Percentiles rank a stretch among this genome's conserved stretches.
Conservation (phyloP, 805 yeast genomes). For the Saturnispora sanitii region DNA sequence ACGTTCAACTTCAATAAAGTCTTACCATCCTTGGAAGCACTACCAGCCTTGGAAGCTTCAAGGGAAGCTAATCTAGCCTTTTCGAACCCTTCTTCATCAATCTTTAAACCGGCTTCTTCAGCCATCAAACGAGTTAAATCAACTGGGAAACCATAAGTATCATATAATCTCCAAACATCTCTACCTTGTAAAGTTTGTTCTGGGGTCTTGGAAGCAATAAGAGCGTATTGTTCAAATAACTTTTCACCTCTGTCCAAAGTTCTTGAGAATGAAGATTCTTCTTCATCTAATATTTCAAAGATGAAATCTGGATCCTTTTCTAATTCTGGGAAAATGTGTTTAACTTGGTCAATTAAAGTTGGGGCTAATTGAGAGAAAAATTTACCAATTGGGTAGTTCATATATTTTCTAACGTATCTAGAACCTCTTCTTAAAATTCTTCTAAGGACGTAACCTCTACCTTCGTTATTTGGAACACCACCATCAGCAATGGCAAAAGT, state of each 20-base stretch:
- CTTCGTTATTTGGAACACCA: conserved; percentile 98
- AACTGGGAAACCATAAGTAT: conserved; percentile 98
- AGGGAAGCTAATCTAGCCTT: conserved; percentile 79
- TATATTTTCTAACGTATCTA: conserved; percentile 90
- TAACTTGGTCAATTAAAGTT: conserved; percentile 80
- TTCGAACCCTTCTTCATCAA: conserved; percentile 89
- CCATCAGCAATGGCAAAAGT: conserved; percentile 97
- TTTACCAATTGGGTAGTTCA: conserved; percentile 90
- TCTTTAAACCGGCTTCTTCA: conserved; percentile 88
- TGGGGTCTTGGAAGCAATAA: conserved; percentile 64
- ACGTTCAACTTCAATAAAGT: conserved; percentile 76
- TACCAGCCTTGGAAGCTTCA: conserved; percentile 91
- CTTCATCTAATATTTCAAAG: conserved; percentile 89
- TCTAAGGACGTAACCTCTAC: conserved; percentile 96
- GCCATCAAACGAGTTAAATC: conserved; percentile 98
- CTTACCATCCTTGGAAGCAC: conserved; percentile 39
- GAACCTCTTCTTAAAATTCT: conserved; percentile 97
- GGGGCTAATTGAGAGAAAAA: conserved; percentile 91
- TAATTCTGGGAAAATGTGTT: conserved; percentile 87
- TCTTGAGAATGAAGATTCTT: conserved; percentile 89
- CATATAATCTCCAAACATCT: conserved; percentile 97
- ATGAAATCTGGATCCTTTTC: conserved; percentile 59
- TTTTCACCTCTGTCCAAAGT: conserved; percentile 97
- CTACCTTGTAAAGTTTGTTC: conserved; percentile 76
- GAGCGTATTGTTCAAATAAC: conserved; percentile 87